A percentile compares a stretch with the other conserved stretches of the same genome.
phyloP scores from a whole-genome alignment of 306 rosid species.

The Arachis hypogaea region DNA sequence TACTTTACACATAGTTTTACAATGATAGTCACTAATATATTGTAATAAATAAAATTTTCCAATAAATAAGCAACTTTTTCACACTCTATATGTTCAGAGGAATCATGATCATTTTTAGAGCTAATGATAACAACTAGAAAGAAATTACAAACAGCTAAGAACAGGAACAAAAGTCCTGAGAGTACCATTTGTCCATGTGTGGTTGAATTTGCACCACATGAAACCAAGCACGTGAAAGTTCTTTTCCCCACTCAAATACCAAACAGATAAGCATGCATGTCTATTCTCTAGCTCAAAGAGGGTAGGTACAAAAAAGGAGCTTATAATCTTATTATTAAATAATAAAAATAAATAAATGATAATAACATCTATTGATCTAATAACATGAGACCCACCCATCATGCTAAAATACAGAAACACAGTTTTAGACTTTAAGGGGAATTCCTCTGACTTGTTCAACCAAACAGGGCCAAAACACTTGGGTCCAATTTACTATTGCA shows the following conservation, averaged over 20 bases:
- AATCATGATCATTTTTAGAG: background rate
- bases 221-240: conserved; percentile 17
- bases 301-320: background rate
- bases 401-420: background rate
- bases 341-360: background rate
- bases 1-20: background rate
- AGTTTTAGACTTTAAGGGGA: background rate
- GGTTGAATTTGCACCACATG: conserved; percentile 31
- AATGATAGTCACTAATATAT: conserved; percentile 1
- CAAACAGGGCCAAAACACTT: background rate
- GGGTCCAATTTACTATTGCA: background rate
- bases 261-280: conserved; percentile 37
- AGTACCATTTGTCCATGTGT: conserved; percentile 27
- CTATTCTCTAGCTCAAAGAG: conserved; percentile 16
- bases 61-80: conserved; percentile 24
- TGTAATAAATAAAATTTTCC: conserved; percentile 24
- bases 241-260: conserved; percentile 18
- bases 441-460: background rate
- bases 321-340: conserved; percentile 6
- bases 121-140: background rate
- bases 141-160: background rate
- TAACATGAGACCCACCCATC: background rate
- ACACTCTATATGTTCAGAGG: background rate
- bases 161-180: background rate
- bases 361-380: background rate